Conservation (phyloP, 495 filamentous ascomycete species). For the Parachaetomium inaequale region DNA sequence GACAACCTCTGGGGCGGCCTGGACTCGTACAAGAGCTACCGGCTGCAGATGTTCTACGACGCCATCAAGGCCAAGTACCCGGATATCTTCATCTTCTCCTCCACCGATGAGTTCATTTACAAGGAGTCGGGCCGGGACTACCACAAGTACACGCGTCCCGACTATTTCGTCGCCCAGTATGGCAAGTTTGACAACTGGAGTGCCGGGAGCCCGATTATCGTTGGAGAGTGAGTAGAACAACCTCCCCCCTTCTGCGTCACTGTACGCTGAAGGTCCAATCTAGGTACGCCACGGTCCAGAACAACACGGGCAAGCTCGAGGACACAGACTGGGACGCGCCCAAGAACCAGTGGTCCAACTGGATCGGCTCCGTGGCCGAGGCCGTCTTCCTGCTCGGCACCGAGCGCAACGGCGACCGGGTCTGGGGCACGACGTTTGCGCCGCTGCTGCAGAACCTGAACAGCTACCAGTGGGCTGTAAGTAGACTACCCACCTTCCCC, state of each 20-base stretch:
- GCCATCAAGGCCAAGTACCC: conserved; percentile 58
- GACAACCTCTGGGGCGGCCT: conserved; percentile 52
- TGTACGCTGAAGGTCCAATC: conserved; percentile 23
- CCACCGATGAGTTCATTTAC: conserved; percentile 39
- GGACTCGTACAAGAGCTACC: conserved; percentile 36
- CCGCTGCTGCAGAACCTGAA: conserved; percentile 42
- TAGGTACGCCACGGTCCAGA: conserved; percentile 36
- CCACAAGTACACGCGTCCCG: conserved; percentile 37
- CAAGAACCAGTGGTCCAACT: conserved; percentile 9
- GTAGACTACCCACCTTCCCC: neutral
- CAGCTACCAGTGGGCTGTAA: conserved; percentile 40
- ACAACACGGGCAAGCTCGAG: conserved; percentile 24
- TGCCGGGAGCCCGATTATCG: neutral
- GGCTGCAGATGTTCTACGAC: conserved; percentile 54
- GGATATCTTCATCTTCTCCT: conserved; percentile 41
- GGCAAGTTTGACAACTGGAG: conserved; percentile 47
- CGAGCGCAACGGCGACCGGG: conserved; percentile 61
- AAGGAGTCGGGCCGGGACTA: conserved; percentile 45
- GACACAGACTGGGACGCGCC: conserved; percentile 39
- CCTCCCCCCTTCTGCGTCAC: conserved; percentile 14
- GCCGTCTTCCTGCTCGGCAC: conserved; percentile 64
- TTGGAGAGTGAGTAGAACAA: conserved; percentile 11
- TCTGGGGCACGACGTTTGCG: conserved; percentile 41
- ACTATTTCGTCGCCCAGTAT: conserved; percentile 33
- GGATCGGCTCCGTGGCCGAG: conserved; percentile 60